phyloP scores from a whole-genome alignment of 2,329 filamentous ascomycete genomes.

The Mycosphaerella arachidis region DNA sequence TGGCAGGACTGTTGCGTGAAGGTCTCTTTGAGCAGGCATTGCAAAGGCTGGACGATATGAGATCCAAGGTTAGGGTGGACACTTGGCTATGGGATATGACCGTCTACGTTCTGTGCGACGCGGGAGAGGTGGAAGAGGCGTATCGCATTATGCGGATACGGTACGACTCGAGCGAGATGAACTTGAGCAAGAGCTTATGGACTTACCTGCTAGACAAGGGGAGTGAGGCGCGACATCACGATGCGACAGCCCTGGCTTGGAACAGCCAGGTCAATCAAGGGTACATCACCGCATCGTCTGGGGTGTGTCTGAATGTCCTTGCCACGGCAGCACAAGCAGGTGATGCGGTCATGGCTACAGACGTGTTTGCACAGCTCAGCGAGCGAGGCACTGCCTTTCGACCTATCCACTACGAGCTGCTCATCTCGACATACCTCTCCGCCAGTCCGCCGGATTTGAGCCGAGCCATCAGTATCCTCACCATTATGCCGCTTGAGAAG shows the following conservation, averaged over 20 bases:
- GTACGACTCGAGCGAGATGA: constrained; percentile 37
- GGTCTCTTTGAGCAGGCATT: constrained; percentile 78
- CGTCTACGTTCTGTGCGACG: constrained; percentile 66
- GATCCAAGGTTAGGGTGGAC: constrained; percentile 53
- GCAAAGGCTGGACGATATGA: constrained; percentile 63
- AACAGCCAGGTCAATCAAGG: constrained; percentile 55
- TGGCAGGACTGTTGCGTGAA: constrained; percentile 73
- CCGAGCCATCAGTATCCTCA: constrained; percentile 64
- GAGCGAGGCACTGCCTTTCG: constrained; percentile 55
- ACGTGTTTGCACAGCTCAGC: constrained; percentile 63
- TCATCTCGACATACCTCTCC: constrained; percentile 65
- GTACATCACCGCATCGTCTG: constrained; percentile 60
- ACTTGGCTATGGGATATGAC: constrained; percentile 76
- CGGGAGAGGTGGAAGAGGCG: constrained; percentile 72
- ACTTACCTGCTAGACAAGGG: constrained; percentile 72
- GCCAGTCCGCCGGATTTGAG: constrained; percentile 52
- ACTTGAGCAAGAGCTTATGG: constrained; percentile 58
- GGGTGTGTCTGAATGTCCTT: constrained; percentile 64
- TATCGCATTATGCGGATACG: constrained; percentile 62
- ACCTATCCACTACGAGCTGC: constrained; percentile 71
- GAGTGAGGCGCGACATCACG: constrained; percentile 55
- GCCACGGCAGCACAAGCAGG: constrained; percentile 65
- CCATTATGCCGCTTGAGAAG: constrained; percentile 66
- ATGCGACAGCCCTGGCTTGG: constrained; percentile 69
- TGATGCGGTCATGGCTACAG: constrained; percentile 64